Percentiles rank a stretch among this genome's conserved stretches.
Conservation (phyloP, 169 alveolate species). For the Plasmodium inui region DNA sequence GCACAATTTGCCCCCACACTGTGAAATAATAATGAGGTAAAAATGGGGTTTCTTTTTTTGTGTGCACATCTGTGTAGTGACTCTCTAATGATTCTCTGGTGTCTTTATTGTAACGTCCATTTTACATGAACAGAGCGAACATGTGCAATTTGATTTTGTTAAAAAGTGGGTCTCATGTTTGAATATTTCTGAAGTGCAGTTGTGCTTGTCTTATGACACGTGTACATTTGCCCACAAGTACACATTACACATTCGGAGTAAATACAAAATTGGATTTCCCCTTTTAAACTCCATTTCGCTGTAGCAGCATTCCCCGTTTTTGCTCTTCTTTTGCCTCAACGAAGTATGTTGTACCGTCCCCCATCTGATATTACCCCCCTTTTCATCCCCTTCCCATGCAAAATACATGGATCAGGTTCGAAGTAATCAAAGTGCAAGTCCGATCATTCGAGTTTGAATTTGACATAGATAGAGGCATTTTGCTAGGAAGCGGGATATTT, state of each 20-base stretch:
- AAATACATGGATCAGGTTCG: conserved; percentile 35
- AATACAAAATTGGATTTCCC: background rate
- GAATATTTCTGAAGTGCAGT: background rate
- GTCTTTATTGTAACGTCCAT: background rate
- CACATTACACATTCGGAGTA: background rate
- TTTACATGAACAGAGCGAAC: conserved; percentile 1
- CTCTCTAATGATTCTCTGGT: background rate
- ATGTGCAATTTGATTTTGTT: background rate
- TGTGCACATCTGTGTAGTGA: background rate
- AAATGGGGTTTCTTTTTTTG: background rate
- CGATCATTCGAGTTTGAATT: conserved; percentile 73
- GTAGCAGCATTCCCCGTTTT: background rate
- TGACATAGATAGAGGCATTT: conserved; percentile 71
- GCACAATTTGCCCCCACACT: conserved; percentile 58
- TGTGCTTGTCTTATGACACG: background rate
- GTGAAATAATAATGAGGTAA: conserved; percentile 71
- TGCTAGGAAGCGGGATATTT: conserved; percentile 71
- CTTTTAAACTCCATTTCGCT: background rate
- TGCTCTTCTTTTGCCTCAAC: background rate
- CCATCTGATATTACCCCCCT: background rate
- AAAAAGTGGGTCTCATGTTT: background rate
- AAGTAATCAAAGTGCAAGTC: conserved; percentile 53
- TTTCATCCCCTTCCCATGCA: background rate
- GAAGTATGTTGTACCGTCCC: background rate
- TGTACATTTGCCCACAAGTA: background rate